Evolutionary conservation across 140 eudicot species (phyloP).

Genomic region (Stevia rebaudiana): DNA sequence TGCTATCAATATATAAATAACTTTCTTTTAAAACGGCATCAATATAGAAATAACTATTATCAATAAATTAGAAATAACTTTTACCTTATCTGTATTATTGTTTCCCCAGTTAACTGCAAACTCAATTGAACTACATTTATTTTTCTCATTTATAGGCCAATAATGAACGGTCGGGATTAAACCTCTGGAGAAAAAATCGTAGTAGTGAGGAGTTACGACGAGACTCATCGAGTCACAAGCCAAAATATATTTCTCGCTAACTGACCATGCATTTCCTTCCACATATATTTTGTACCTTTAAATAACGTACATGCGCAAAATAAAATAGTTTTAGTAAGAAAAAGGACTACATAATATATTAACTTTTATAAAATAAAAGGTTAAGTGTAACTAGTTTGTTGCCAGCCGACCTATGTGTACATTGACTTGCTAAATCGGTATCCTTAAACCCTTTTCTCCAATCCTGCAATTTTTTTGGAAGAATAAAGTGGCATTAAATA

Average conservation of each 20-base stretch:
- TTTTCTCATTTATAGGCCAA: conserved; percentile 59
- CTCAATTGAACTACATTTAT: conserved; percentile 61
- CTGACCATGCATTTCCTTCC: conserved; percentile 91
- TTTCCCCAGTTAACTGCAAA: conserved; percentile 97
- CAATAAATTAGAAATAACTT: too few species aligned
- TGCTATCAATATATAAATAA: too few species aligned
- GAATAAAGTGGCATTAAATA: not conserved
- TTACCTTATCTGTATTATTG: conserved; percentile 51
- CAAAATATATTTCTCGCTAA: conserved; percentile 80
- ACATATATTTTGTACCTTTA: conserved; percentile 79
- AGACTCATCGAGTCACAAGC: conserved; percentile 82
- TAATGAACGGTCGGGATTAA: conserved; percentile 71
- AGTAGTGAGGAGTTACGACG: conserved; percentile 53
- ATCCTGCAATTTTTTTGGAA: conserved; percentile 38
- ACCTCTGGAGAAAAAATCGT: conserved; percentile 82
- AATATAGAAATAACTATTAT: too few species aligned
- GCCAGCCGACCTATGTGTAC: conserved; percentile 59
- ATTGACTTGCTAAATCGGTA: conserved; percentile 68
- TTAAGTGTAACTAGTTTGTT: not conserved
- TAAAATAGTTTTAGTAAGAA: too few species aligned
- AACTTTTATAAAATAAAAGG: not conserved
- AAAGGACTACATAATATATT: not conserved
- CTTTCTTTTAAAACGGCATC: too few species aligned
- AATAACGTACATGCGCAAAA: not conserved
- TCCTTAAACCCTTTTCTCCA: conserved; percentile 65